Evolutionary conservation across 208 protist genomes (phyloP).

Genomic region (Leishmania gerbilli): DNA sequence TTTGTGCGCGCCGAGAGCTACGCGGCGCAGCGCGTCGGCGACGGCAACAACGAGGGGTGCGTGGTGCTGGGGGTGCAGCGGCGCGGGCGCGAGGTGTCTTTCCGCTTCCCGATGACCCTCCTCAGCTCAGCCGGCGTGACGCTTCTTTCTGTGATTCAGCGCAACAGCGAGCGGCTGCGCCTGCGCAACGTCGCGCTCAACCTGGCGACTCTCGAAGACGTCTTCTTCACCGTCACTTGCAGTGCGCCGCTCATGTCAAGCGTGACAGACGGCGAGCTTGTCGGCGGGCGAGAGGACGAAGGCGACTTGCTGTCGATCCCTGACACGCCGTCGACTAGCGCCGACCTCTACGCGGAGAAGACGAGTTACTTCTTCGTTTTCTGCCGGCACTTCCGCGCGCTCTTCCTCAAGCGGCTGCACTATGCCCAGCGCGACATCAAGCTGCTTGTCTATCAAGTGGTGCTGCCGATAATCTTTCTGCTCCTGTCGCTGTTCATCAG

Average conservation of each 20-base stretch:
- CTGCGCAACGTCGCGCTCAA: constrained; percentile 64
- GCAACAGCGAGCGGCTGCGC: constrained; percentile 34
- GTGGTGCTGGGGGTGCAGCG: constrained; percentile 62
- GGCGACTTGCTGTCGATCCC: background rate
- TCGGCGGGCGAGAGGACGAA: constrained; percentile 8
- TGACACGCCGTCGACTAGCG: background rate
- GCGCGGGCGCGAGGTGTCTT: constrained; percentile 71
- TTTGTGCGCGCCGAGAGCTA: constrained; percentile 60
- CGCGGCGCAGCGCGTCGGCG: constrained; percentile 27
- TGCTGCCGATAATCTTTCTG: constrained; percentile 77
- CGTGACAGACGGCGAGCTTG: constrained; percentile 13
- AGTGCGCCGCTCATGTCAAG: constrained; percentile 15
- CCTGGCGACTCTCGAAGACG: constrained; percentile 84
- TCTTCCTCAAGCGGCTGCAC: constrained; percentile 79
- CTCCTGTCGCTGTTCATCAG: constrained; percentile 74
- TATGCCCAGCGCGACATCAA: constrained; percentile 74
- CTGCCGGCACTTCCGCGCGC: constrained; percentile 61
- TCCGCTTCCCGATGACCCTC: constrained; percentile 67
- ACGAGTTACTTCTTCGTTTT: constrained; percentile 34
- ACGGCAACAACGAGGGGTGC: constrained; percentile 8
- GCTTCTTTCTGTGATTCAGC: constrained; percentile 56
- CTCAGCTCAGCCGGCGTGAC: constrained; percentile 40
- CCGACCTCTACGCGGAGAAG: constrained; percentile 31
- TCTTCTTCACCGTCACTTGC: constrained; percentile 63
- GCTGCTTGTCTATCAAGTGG: constrained; percentile 75